phyloP scores from a whole-genome alignment of 2,329 filamentous ascomycete species.

The Berkeleyomyces basicola region DNA sequence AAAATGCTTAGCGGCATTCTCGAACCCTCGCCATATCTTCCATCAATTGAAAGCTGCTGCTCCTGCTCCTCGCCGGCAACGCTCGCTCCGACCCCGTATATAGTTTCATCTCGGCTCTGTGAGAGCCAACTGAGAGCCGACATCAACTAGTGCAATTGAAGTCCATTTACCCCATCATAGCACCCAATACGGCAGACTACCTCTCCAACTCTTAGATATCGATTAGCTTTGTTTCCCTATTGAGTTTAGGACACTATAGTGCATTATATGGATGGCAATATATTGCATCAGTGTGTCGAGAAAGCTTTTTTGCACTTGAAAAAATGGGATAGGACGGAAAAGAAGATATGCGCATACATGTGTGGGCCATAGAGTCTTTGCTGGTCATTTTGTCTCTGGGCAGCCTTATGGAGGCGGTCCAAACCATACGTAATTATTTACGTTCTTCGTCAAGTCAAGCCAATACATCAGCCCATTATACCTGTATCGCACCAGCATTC shows the following conservation, averaged over 20 bases:
- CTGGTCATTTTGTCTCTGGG: background rate
- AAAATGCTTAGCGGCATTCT: background rate
- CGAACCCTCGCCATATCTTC: background rate
- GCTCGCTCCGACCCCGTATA: background rate
- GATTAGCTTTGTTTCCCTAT: background rate
- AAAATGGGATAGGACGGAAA: background rate
- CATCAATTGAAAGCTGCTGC: background rate
- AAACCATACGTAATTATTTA: background rate
- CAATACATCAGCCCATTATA: background rate
- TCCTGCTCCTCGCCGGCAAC: background rate
- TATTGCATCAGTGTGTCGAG: background rate
- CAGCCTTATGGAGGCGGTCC: background rate
- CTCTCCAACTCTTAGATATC: background rate
- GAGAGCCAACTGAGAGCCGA: background rate
- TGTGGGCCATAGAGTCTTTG: too few relatives aligned
- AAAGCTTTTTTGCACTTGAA: background rate
- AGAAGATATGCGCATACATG: background rate
- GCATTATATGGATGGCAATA: background rate
- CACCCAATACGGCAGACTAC: background rate
- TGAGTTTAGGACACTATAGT: background rate
- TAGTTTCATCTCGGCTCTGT: background rate
- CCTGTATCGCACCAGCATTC: background rate
- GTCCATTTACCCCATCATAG: background rate
- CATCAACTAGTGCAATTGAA: background rate
- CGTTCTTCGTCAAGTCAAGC: background rate